These are phyloP conservation scores for Codiaeum variegatum DNA, from an alignment of 441 rosid species.

Conservation along the genomic window DNA sequence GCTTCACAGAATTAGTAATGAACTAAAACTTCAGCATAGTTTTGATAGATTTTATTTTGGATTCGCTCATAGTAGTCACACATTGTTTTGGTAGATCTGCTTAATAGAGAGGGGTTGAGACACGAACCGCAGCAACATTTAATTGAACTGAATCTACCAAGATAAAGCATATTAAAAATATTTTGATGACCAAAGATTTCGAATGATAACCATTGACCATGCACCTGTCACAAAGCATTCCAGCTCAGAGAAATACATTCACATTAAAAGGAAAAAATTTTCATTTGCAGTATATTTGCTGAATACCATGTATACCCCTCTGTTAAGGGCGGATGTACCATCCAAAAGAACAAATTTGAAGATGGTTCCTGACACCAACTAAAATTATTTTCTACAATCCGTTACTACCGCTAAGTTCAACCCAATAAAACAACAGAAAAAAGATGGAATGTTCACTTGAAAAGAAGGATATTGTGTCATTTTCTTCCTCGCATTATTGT, in stretches of 20 bases:
- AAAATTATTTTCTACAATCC: slow-evolving; percentile 35
- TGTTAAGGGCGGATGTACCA: slow-evolving; percentile 4
- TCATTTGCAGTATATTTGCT: neutral
- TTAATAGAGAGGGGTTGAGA: too few species aligned
- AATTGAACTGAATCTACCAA: too few species aligned
- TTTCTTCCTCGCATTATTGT: slow-evolving; percentile 32
- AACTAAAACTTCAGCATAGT: neutral
- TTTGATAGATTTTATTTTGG: neutral
- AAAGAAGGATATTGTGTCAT: neutral
- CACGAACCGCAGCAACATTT: too few species aligned
- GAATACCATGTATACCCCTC: slow-evolving; percentile 19
- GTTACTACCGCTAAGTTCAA: slow-evolving; percentile 18
- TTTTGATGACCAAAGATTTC: too few species aligned
- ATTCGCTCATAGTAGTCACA: too few species aligned
- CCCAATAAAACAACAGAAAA: slow-evolving; percentile 15
- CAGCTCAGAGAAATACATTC: neutral
- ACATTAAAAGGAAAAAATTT: neutral
- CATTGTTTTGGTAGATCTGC: too few species aligned
- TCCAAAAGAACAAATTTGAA: slow-evolving; percentile 20
- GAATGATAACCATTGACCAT: too few species aligned
- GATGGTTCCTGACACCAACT: slow-evolving; percentile 26
- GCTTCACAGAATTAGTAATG: neutral
- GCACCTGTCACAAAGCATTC: too few species aligned
- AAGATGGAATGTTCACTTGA: slow-evolving; percentile 12
- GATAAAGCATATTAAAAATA: too few species aligned